Base-by-base conservation (phyloP, 2,329 filamentous ascomycete species). In the Epichloe elymi region DNA sequence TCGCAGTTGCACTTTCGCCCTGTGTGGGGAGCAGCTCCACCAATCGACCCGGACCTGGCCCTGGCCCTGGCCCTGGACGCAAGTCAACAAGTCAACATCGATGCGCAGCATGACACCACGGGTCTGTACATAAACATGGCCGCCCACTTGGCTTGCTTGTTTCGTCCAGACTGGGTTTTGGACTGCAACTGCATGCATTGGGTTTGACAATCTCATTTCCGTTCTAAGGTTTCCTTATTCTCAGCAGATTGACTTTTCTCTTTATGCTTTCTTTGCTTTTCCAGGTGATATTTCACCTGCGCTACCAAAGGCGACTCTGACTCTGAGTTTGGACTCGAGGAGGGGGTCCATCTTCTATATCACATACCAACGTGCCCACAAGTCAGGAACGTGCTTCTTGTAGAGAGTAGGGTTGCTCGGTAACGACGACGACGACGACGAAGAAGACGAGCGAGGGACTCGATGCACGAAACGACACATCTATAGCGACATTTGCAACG, bases 71-170 rank as follows among this genome's bases (percentile, higher is more conserved):
- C 30, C 30, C 41, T 15, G 41, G 14, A 43, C 14, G 20, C 41
- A 43, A 10, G 41, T 26, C 41, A 23, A 12, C 23, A 23, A 20
- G 19, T 40, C 46, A 48, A 41, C 14, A 30, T 41, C n/a, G 36
- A 30, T 48, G 46, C 46, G 23, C 45, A 41, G 8, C 30, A 11
- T 30, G 30, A 50, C 38, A 30, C 48, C 44, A 40, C 48, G 26
- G 43, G 17, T 17, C 47, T 20, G 20, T 39, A 37, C 30, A 30
- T 30, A 30, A 50, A 50, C 47, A 50, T 35, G 46, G 30, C 48
- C 53, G 46, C 37, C 45, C 45, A 43, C 19, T 6, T 48, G 26
- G 39, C 43, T 36, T 30, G 45, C 48, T 48, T 51, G 50, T 51
- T 51, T 51, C 46, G 45, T 48, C 41, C 46, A 45, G 17, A 43